Conservation (phyloP, 805 yeast species). For the Candida verbasci region DNA sequence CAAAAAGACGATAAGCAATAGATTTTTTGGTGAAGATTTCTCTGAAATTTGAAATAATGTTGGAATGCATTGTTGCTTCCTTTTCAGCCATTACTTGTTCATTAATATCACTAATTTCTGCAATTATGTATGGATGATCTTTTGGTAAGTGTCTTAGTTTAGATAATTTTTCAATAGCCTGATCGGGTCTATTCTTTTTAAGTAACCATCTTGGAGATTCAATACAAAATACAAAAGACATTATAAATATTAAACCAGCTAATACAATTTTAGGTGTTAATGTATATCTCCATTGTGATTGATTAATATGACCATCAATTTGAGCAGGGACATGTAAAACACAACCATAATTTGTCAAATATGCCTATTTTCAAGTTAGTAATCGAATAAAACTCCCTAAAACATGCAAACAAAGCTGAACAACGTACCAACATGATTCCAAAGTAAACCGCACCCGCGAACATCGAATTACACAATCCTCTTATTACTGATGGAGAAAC, state of each 20-base stretch:
- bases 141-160: conserved; percentile 39
- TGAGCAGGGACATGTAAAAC: conserved; percentile 16
- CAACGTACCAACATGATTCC: no score
- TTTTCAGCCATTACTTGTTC: conserved; percentile 33
- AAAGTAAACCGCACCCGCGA: conserved; percentile 53
- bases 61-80: conserved; percentile 17
- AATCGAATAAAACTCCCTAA: no score
- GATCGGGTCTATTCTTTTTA: conserved; percentile 33
- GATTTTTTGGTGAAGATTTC: conserved; percentile 30
- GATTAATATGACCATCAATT: conserved; percentile 6
- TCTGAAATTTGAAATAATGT: conserved; percentile 17
- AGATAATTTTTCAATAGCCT: conserved; percentile 33
- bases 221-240: conserved; percentile 36
- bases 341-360: conserved; percentile 35
- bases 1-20: conserved; percentile 40
- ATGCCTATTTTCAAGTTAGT: no score
- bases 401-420: no score
- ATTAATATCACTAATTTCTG: conserved; percentile 46
- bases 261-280: conserved; percentile 42
- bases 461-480: conserved; percentile 46
- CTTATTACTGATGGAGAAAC: conserved; percentile 48
- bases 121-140: conserved; percentile 44
- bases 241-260: conserved; percentile 40
- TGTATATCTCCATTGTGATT: conserved; percentile 48
- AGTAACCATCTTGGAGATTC: conserved; percentile 52